Evolutionary conservation across 2,329 filamentous ascomycete genomes (phyloP), one percentile per base, ranked within the genome.

Genomic region (Beauveria sp.): DNA sequence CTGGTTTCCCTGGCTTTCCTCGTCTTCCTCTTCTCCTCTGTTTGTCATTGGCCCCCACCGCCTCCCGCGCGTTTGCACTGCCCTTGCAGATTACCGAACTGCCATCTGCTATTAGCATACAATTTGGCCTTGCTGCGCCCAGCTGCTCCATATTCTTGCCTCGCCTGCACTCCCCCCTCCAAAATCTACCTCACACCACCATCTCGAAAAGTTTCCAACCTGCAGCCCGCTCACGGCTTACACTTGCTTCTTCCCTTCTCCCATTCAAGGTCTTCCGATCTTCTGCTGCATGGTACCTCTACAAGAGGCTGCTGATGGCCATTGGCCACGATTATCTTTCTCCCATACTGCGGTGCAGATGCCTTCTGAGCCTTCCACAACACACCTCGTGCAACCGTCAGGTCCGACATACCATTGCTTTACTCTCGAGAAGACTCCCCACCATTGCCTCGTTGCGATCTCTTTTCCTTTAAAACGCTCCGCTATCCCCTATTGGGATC

Each of bases 71-170:
- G 52, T 20, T 53, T 61, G 41, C 20, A 46, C 56, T 55, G 59
- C 44, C 52, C 51, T 55, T 55, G 44, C 52, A 55, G 59, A 61
- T 59, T 53, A 52, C 56, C 56, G 40, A 59, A 53, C 37, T 59
- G n/a, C 30, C 47, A 46, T 59, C 56, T 52, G 22, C 26, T 44
- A 18, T 52, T 34, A 52, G 24, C 56, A 46, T 26, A 24, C 26
- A 59, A 22, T 30, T 44, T 44, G 52, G 48, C 48, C 37, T 37
- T 59, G 48, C 47, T 34, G 26, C 56, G 20, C 48, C 40, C 40
- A 59, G n/a, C 18, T 52, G 40, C 48, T 53, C 56, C 56, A 59
- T 59, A 44, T 37, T 52, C 56, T 28, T 53, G 56, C 40, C 48
- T 37, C 7, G 26, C 48, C 56, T 44, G 26, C 43, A 51, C n/a